Evolutionary conservation across 257 asterid genomes (phyloP).

Genomic region (Penstemon newberryi): DNA sequence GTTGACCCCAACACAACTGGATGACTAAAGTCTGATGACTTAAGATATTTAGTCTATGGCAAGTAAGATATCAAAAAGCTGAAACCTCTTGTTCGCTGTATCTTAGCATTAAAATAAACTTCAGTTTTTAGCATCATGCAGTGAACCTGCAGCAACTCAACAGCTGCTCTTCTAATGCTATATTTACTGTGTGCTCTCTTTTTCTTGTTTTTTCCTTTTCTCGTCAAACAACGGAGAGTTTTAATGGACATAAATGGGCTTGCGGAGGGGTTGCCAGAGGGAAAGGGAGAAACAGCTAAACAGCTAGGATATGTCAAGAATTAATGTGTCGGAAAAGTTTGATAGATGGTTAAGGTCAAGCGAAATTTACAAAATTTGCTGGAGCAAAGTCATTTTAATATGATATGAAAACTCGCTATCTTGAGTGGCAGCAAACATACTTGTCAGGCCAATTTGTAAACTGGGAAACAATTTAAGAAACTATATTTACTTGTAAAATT

Average conservation of each 20-base stretch:
- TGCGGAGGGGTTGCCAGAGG: not conserved
- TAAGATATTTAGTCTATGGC: not conserved
- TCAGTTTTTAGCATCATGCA: not conserved
- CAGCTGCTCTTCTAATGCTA: not conserved
- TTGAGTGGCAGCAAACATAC: slow-evolving; percentile 12
- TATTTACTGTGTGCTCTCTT: not conserved
- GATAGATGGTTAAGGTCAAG: slow-evolving; percentile 4
- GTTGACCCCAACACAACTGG: not conserved
- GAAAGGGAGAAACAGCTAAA: not conserved
- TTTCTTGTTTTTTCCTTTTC: not conserved
- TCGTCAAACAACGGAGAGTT: not conserved
- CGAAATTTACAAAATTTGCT: not conserved
- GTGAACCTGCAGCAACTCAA: not conserved
- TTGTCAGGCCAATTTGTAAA: not conserved
- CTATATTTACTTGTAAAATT: not conserved
- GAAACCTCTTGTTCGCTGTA: not conserved
- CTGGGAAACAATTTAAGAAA: not conserved
- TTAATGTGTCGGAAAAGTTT: not conserved
- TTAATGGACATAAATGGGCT: not conserved
- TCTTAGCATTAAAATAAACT: not conserved
- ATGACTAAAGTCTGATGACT: no score
- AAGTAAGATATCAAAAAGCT: not conserved
- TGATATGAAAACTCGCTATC: not conserved
- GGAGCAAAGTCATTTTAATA: slow-evolving; percentile 10
- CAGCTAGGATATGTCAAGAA: not conserved